These are phyloP conservation scores for Bruguiera parviflora DNA, from an alignment of 345 rosid genomes.

Conservation along the genomic window DNA sequence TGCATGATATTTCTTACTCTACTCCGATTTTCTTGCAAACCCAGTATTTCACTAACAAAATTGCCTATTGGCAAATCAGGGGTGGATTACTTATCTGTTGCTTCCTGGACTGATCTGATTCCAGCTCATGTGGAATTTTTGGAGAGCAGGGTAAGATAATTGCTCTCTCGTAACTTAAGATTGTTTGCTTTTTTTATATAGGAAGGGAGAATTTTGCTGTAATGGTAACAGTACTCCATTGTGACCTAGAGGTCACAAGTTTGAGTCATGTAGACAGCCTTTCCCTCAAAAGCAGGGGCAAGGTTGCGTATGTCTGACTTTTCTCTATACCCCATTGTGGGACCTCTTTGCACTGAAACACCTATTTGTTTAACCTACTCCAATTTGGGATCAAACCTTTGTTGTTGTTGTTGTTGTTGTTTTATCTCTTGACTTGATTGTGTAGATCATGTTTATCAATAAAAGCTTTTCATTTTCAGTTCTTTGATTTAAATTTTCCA, in stretches of 20 bases:
- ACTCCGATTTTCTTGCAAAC: not conserved
- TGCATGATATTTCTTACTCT: no score
- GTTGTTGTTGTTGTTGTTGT: not conserved
- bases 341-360: no score
- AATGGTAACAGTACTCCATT: no score
- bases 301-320: no score
- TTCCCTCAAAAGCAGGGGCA: no score
- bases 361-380: no score
- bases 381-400: no score
- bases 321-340: no score
- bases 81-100: slow-evolving; percentile 69
- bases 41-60: not conserved
- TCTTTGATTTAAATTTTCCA: not conserved
- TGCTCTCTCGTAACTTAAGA: not conserved
- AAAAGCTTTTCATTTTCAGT: not conserved
- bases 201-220: no score
- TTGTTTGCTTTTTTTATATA: not conserved
- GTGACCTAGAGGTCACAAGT: no score
- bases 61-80: slow-evolving; percentile 36
- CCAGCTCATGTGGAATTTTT: slow-evolving; percentile 43
- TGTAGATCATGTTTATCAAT: not conserved
- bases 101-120: slow-evolving; percentile 51
- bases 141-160: slow-evolving; percentile 27
- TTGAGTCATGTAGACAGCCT: no score
- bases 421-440: not conserved